Conservation (phyloP, 2,329 filamentous ascomycete species). For the Colletotrichum sp. region DNA sequence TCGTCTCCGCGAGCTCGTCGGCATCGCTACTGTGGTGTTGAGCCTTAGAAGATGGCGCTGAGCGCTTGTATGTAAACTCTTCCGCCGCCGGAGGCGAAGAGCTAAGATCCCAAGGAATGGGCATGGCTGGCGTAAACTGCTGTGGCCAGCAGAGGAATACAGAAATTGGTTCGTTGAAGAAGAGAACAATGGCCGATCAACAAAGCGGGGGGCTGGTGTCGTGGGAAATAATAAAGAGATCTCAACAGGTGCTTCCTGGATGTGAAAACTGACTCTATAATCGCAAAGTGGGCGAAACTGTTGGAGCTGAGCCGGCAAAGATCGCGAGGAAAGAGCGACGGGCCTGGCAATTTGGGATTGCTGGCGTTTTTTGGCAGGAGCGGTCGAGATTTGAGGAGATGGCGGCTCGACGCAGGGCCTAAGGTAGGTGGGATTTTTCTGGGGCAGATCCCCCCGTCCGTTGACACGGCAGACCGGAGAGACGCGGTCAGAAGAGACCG, state of each 20-base stretch:
- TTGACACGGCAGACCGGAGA: slow-evolving; percentile 14
- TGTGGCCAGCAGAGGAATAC: background rate
- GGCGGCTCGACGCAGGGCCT: background rate
- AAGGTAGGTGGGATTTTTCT: slow-evolving; percentile 20
- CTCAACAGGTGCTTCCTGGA: background rate
- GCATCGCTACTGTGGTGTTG: slow-evolving; percentile 36
- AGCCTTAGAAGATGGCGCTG: background rate
- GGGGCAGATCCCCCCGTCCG: slow-evolving; percentile 12
- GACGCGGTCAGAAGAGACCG: slow-evolving; percentile 15
- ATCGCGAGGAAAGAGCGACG: background rate
- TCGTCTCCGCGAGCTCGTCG: slow-evolving; percentile 53
- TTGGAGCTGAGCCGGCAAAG: background rate
- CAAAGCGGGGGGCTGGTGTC: background rate
- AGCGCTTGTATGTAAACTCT: background rate
- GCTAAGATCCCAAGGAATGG: background rate
- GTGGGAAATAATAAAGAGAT: background rate
- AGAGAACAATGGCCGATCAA: background rate
- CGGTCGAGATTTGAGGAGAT: slow-evolving; percentile 14
- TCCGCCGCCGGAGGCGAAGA: slow-evolving; percentile 9
- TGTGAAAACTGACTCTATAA: background rate
- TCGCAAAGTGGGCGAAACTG: background rate
- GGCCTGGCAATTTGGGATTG: background rate
- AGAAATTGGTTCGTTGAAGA: background rate
- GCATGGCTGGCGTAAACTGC: background rate
- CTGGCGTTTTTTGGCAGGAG: slow-evolving; percentile 1